A percentile compares a stretch with the other conserved stretches of the same genome.
These are phyloP conservation scores for Geranium rotundifolium DNA, from an alignment of 345 rosid species.

Conservation along the genomic window DNA sequence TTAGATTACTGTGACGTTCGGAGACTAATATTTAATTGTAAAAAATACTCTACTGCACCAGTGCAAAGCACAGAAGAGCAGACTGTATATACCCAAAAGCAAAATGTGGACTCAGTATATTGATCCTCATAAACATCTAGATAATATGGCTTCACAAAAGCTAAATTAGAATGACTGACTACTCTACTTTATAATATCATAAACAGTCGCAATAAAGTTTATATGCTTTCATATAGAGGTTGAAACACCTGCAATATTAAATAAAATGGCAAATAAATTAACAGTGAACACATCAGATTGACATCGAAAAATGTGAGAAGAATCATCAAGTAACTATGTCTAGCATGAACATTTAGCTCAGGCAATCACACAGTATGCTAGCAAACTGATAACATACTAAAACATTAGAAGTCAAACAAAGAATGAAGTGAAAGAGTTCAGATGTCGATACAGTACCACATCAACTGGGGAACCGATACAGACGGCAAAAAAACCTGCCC, in stretches of 20 bases:
- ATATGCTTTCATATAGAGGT: too few species aligned
- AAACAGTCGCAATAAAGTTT: too few species aligned
- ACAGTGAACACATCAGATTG: too few species aligned
- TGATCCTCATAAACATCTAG: not conserved
- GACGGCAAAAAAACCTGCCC: conserved; percentile 96
- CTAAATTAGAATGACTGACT: too few species aligned
- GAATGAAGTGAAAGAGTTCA: not conserved
- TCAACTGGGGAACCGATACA: conserved; percentile 99
- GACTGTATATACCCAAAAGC: not conserved
- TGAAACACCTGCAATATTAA: too few species aligned
- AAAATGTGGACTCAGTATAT: not conserved
- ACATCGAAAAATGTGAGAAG: too few species aligned
- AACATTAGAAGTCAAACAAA: too few species aligned
- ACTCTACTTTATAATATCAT: too few species aligned
- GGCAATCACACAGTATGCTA: not conserved
- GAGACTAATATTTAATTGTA: not conserved
- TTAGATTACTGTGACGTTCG: not conserved
- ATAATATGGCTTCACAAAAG: too few species aligned
- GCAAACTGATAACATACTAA: conserved; percentile 6
- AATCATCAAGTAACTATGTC: not conserved
- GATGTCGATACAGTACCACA: conserved; percentile 52
- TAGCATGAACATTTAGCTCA: not conserved
- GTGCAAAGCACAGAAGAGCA: not conserved
- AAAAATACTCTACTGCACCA: not conserved
- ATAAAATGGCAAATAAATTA: too few species aligned